Percentiles rank a stretch among this genome's conserved stretches.
Conservation (phyloP, 768 basidiomycete genomes). For the Russula ochroleuca region DNA sequence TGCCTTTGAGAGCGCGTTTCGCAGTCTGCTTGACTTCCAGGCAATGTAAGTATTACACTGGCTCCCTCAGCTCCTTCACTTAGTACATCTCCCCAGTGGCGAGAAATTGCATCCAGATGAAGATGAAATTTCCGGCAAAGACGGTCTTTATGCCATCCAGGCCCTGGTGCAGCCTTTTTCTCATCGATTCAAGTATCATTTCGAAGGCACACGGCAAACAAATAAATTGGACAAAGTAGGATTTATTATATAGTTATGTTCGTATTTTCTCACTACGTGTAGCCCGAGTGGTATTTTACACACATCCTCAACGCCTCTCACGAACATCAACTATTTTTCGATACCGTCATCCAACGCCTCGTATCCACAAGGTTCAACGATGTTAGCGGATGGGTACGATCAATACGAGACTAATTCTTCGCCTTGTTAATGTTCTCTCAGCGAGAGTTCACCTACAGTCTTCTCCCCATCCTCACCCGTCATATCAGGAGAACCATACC, state of each 20-base stretch:
- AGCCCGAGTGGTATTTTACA: slow-evolving; percentile 98
- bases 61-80: slow-evolving; percentile 14
- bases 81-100: slow-evolving; percentile 40
- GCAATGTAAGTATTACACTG: slow-evolving; percentile 51
- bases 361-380: slow-evolving; percentile 54
- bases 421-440: slow-evolving; percentile 34
- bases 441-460: slow-evolving; percentile 78
- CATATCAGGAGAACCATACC: slow-evolving; percentile 77
- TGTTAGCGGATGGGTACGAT: slow-evolving; percentile 72
- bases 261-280: slow-evolving; percentile 5
- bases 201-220: slow-evolving; percentile 80
- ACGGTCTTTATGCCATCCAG: slow-evolving; percentile 77
- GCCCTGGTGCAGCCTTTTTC: slow-evolving; percentile 79
- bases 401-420: not conserved
- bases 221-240: slow-evolving; percentile 88
- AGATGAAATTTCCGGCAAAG: slow-evolving; percentile 37
- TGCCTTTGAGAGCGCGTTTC: slow-evolving; percentile 72
- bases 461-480: slow-evolving; percentile 70
- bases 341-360: slow-evolving; percentile 64
- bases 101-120: slow-evolving; percentile 40
- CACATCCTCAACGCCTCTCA: slow-evolving; percentile 84
- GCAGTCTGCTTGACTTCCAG: slow-evolving; percentile 74
- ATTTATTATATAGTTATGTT: not conserved
- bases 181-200: slow-evolving; percentile 91
- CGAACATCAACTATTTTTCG: slow-evolving; percentile 81